These are phyloP conservation scores for Wallacemonas sp. DNA, from an alignment of 208 protist genomes.

Conservation along the genomic window DNA sequence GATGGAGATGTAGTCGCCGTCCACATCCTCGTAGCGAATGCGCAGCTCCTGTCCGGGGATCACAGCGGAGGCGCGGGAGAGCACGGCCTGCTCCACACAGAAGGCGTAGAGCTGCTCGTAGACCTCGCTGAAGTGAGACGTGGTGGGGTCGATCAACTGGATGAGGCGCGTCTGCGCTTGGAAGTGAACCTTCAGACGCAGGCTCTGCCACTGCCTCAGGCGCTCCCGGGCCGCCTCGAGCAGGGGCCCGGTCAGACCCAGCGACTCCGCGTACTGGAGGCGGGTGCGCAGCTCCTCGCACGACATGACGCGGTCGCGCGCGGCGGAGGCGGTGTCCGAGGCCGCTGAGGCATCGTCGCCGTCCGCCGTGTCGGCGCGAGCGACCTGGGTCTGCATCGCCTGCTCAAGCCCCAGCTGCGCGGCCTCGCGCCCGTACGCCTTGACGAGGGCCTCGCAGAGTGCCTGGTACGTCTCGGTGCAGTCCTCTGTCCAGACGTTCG, in stretches of 20 bases:
- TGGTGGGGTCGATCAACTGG: constrained; percentile 39
- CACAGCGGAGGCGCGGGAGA: constrained; percentile 4
- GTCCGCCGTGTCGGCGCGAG: too few species aligned
- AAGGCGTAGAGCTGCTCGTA: constrained; percentile 57
- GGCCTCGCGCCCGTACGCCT: constrained; percentile 34
- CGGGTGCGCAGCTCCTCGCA: constrained; percentile 32
- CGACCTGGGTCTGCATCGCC: too few species aligned
- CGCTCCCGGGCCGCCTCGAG: constrained; percentile 45
- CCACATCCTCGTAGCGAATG: constrained; percentile 76
- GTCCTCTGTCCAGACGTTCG: constrained; percentile 44
- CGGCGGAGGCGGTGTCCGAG: too few species aligned
- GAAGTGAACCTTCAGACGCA: constrained; percentile 81
- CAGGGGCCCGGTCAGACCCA: constrained; percentile 43
- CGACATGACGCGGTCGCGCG: neutral
- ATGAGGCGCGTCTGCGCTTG: constrained; percentile 68
- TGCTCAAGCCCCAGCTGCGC: constrained; percentile 44
- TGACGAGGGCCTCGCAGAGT: constrained; percentile 40
- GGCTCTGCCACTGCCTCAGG: constrained; percentile 34
- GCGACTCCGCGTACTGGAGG: constrained; percentile 42
- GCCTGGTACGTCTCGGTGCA: constrained; percentile 41
- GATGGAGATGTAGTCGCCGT: constrained; percentile 84
- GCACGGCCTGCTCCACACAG: constrained; percentile 44
- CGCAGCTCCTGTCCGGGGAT: constrained; percentile 46
- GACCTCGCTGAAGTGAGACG: constrained; percentile 47
- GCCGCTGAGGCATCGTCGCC: too few species aligned